Conservation (phyloP, 2,329 filamentous ascomycete genomes). For the Penicillium sp. region DNA sequence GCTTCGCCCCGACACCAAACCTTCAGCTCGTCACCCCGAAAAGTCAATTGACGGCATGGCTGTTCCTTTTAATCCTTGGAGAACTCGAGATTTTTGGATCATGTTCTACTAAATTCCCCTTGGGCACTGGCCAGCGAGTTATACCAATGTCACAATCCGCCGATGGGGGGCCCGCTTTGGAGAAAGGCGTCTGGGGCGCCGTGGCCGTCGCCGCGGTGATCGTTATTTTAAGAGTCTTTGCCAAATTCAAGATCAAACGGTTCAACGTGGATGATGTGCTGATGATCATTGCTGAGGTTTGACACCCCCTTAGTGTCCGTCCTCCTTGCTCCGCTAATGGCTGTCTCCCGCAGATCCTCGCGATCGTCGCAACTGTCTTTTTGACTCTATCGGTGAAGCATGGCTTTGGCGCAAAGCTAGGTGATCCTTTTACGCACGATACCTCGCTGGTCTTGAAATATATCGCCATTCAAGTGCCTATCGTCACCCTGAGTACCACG, state of each 20-base stretch:
- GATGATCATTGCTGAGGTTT: constrained; percentile 31
- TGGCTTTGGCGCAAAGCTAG: constrained; percentile 29
- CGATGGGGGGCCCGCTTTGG: constrained; percentile 22
- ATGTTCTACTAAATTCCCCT: neutral
- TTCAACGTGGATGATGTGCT: constrained; percentile 31
- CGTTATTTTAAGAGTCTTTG: constrained; percentile 27
- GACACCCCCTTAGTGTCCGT: neutral
- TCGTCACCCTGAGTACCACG: constrained; percentile 32
- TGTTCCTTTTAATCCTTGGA: neutral
- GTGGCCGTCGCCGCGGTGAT: constrained; percentile 27
- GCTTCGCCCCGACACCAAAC: no score
- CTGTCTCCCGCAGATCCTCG: constrained; percentile 16
- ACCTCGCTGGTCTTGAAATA: constrained; percentile 25
- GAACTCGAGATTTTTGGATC: neutral
- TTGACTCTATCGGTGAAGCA: constrained; percentile 26
- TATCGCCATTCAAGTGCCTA: constrained; percentile 28
- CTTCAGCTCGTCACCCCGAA: no score
- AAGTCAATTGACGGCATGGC: no score
- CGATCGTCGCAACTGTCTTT: constrained; percentile 25
- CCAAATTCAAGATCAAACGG: constrained; percentile 31
- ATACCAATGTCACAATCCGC: constrained; percentile 3
- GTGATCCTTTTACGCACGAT: constrained; percentile 8
- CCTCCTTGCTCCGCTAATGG: neutral
- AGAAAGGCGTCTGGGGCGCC: constrained; percentile 30
- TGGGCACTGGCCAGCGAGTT: no score